phyloP scores from a whole-genome alignment of 73 alveolate species.

The Chromera velia region DNA sequence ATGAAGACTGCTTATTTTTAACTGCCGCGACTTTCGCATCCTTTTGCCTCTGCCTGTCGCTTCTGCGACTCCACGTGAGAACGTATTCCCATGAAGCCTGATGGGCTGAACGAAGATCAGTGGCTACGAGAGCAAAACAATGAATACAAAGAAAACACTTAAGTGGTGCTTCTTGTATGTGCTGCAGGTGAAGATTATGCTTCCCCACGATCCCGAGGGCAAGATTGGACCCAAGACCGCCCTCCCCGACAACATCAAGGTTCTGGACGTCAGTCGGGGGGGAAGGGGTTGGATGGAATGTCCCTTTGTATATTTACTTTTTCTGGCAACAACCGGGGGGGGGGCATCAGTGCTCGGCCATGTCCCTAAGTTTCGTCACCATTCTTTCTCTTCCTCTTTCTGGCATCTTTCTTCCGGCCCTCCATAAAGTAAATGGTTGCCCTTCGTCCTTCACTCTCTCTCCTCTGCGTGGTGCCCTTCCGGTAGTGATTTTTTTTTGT shows the following conservation, averaged over 20 bases:
- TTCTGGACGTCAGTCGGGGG: conserved; percentile 12
- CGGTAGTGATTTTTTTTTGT: too few relatives aligned
- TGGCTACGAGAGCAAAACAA: too few relatives aligned
- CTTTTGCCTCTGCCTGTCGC: too few relatives aligned
- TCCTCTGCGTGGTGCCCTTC: background rate
- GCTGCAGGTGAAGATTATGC: conserved; percentile 42
- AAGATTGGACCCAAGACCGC: conserved; percentile 40
- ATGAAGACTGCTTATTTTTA: too few relatives aligned
- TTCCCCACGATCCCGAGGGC: conserved; percentile 50
- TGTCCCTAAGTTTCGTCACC: background rate
- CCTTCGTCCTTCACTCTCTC: background rate
- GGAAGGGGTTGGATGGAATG: background rate
- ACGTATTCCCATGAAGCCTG: too few relatives aligned
- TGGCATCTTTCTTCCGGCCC: background rate
- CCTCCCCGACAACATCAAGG: conserved; percentile 39
- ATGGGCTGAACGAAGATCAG: too few relatives aligned
- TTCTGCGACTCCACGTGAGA: too few relatives aligned
- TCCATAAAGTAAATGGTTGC: background rate
- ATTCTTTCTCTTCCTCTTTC: background rate
- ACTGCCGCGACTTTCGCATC: too few relatives aligned
- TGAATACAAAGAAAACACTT: background rate
- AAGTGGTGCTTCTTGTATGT: background rate
- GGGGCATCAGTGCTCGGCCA: background rate
- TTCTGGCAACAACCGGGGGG: too few relatives aligned
- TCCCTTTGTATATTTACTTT: too few relatives aligned